Conservation (phyloP, 108 stramenopile species). For the Skeletonema potamos region DNA sequence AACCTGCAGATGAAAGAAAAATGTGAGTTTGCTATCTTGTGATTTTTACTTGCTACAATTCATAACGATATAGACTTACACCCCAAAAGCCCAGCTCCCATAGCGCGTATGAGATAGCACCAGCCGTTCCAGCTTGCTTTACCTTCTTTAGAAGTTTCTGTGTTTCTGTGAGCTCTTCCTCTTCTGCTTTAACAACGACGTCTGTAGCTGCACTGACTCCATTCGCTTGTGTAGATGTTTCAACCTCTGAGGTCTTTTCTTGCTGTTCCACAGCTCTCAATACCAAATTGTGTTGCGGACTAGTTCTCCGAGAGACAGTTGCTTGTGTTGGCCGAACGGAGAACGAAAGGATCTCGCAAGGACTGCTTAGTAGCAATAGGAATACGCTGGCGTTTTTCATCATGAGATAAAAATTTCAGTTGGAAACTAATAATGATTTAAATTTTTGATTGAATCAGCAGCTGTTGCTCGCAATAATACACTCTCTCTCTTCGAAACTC, state of each 20-base stretch:
- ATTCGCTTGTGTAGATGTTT: not conserved
- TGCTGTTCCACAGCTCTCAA: not conserved
- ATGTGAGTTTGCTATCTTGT: not conserved
- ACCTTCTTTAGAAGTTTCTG: slow-evolving; percentile 67
- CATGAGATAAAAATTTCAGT: not conserved
- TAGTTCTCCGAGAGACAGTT: not conserved
- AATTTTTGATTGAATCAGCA: not conserved
- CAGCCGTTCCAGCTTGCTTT: slow-evolving; percentile 78
- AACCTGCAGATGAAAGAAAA: not conserved
- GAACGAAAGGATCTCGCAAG: not conserved
- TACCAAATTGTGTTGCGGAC: not conserved
- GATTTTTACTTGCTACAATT: too few species aligned
- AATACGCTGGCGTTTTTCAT: not conserved
- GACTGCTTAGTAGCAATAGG: not conserved
- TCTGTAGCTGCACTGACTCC: not conserved
- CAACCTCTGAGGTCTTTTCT: not conserved
- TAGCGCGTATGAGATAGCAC: slow-evolving; percentile 69
- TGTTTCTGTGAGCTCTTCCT: slow-evolving; percentile 28
- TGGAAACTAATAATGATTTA: not conserved
- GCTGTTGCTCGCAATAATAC: not conserved
- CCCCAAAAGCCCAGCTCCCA: slow-evolving; percentile 88
- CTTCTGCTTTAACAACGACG: not conserved
- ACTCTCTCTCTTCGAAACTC: not conserved
- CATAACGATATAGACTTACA: slow-evolving; percentile 21
- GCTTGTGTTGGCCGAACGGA: not conserved